These are phyloP conservation scores for Escovopsis weberi DNA, from an alignment of 2,329 filamentous ascomycete species.

Conservation along the genomic window DNA sequence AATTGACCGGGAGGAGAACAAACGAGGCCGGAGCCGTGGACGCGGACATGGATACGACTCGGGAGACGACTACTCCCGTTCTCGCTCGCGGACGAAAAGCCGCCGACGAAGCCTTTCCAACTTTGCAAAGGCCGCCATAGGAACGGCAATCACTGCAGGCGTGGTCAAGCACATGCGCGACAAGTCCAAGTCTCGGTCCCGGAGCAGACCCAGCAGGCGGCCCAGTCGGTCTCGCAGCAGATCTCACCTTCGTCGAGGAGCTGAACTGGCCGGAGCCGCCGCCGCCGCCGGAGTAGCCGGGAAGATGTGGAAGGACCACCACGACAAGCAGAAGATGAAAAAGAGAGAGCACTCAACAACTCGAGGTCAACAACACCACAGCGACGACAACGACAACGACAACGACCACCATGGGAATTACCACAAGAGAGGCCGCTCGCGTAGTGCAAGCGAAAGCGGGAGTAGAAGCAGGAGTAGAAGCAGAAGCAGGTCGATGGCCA, in stretches of 20 bases:
- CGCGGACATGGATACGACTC: conserved; percentile 26
- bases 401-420: conserved; percentile 10
- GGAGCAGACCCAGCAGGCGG: conserved; percentile 11
- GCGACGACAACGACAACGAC: conserved; percentile 12
- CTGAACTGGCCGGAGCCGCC: conserved; percentile 45
- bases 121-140: conserved; percentile 42
- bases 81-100: conserved; percentile 23
- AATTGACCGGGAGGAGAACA: conserved; percentile 42
- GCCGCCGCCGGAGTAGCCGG: conserved; percentile 45
- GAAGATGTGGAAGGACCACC: conserved; percentile 45
- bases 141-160: conserved; percentile 42
- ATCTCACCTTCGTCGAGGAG: conserved; percentile 36
- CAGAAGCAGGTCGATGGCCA: conserved; percentile 37
- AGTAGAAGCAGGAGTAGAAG: conserved; percentile 29
- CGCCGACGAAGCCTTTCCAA: conserved; percentile 31
- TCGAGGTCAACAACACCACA: conserved; percentile 15
- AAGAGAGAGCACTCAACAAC: conserved; percentile 4
- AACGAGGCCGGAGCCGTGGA: conserved; percentile 39
- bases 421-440: conserved; percentile 18
- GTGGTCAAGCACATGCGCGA: conserved; percentile 42
- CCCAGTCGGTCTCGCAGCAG: conserved; percentile 27
- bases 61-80: conserved; percentile 26
- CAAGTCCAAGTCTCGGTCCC: conserved; percentile 29
- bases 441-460: conserved; percentile 23
- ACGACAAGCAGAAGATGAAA: conserved; percentile 41